phyloP scores from a whole-genome alignment of 164 flowering plant species.

The Paratinospora sagittata region DNA sequence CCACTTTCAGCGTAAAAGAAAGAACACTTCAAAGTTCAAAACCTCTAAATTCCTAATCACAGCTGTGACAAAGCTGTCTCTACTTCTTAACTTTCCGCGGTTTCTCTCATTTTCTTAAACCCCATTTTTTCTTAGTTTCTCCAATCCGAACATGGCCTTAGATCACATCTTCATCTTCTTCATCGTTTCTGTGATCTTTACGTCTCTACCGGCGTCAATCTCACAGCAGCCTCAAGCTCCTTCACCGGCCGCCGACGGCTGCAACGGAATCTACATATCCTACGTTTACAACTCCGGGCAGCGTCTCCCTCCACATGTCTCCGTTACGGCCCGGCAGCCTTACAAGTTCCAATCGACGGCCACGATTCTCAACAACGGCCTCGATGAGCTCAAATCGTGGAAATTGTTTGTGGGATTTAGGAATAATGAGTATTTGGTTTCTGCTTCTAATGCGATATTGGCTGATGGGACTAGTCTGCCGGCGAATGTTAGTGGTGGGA shows the following conservation, averaged over 20 bases:
- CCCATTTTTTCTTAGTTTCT: neutral
- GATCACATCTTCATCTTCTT: slow-evolving; percentile 1
- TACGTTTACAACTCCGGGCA: slow-evolving; percentile 34
- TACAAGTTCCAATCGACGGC: slow-evolving; percentile 63
- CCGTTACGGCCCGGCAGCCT: slow-evolving; percentile 28
- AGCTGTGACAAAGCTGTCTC: neutral
- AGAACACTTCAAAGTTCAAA: neutral
- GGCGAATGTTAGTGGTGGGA: slow-evolving; percentile 53
- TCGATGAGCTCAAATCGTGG: slow-evolving; percentile 48
- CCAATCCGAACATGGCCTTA: neutral
- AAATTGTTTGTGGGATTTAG: slow-evolving; percentile 60
- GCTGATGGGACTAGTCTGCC: slow-evolving; percentile 64
- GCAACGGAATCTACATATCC: slow-evolving; percentile 61
- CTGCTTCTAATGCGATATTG: slow-evolving; percentile 63
- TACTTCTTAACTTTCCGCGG: no score
- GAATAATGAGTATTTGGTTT: slow-evolving; percentile 52
- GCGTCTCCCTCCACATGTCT: slow-evolving; percentile 30
- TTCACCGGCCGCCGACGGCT: slow-evolving; percentile 19
- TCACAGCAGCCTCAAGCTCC: neutral
- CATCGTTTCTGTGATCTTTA: slow-evolving; percentile 6
- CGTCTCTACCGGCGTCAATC: slow-evolving; percentile 6
- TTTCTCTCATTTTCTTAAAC: neutral
- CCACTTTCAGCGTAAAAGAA: neutral
- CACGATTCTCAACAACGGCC: slow-evolving; percentile 53
- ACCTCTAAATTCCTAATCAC: neutral